Base-by-base conservation (phyloP, 2,329 filamentous ascomycete genomes). In the Phialophora tarda region DNA sequence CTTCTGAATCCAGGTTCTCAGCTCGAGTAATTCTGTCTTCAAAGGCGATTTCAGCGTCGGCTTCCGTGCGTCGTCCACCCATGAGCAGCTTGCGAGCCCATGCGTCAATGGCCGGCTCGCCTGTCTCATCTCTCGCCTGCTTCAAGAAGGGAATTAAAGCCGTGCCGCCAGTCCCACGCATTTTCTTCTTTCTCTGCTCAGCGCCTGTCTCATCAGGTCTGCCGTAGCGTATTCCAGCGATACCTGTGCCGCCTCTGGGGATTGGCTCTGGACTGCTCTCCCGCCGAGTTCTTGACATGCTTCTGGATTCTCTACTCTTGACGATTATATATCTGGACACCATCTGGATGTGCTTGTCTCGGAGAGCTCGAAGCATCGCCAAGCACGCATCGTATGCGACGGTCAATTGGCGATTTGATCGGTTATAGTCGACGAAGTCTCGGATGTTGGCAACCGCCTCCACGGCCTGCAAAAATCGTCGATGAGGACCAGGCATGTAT, bases 401-500 rank as follows among this genome's bases (percentile, higher is more conserved):
- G 56, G 85, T 87, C 1, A 99, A 82, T 11, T 87, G 85, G 24
- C 84, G 83, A 75, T 97, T 85, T 47, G 82, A 79, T 4, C 76
- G 81, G 75, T 85, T 86, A 72, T 72, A 77, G 71, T 91, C 86
- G 58, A 97, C 93, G 73, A 90, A 98, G 21, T 89, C 84, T 32
- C 92, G 91, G 72, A 99, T 92, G 75, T 98, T 98, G 72, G 94
- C 89, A 3, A 97, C 88, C 17, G 82, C 82, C 58, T 87, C 84
- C 12, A 97, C 89, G 69, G 96, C 90, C 70, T 91, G 86, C 3
- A 99, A 84, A 80, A 99, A 99, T 48, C 91, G 89, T 3, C 93
- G 90, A 75, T 99, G 95, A 0, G 91, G 87, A 0, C 93, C 94
- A 0, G 95, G 95, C 95, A 99, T 99, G 80, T 99, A 99, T 54